Base-by-base conservation (phyloP, 2,329 filamentous ascomycete species). In the Reticulascus tulasneorum region DNA sequence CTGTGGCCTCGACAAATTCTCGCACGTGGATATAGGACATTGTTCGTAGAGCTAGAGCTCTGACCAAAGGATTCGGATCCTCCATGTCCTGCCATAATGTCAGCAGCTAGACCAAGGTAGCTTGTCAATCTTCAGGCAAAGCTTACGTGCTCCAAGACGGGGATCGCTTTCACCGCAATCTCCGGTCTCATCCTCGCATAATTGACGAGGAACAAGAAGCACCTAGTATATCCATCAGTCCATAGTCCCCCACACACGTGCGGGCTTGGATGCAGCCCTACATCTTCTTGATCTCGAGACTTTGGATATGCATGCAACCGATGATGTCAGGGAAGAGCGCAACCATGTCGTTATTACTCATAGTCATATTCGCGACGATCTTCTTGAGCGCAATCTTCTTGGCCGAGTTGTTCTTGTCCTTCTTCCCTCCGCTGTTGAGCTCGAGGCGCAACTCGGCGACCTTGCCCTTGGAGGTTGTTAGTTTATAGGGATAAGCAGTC, bases 271-370 rank as follows among this genome's bases (percentile, higher is more conserved):
- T n/a, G n/a, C n/a, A 31, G 8, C n/a, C 33, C 19, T 70, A 96
- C 93, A 98, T 98, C 75, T 98, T 98, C 77, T 98, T 98, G 66
- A 98, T 96, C 66, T 98, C 93, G 60, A 98, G 69, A 53, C 86
- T 94, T 34, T 83, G 84, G 45, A 98, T 86, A 51, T 86, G 81
- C 93, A 98, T 98, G 71, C 91, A 97, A 45, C 74, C 82, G 51
- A 98, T 86, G 42, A 98, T 85, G 58, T 98, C 93, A 13, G 91
- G 89, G 52, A 98, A 98, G 34, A 98, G 72, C 24, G 88, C 89
- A 37, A 97, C 85, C 93, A 98, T 98, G 63, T 98, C 93, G 58
- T 97, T 98, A 68, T 98, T 98, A 77, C 91, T 97, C 93, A 98
- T 98, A 47, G 93, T 98, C 93, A 98, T 98, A 61, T 98, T 98